Evolutionary conservation across 768 basidiomycete genomes (phyloP), one percentile per base, ranked within the genome.

Genomic region (Suillus brevipes): DNA sequence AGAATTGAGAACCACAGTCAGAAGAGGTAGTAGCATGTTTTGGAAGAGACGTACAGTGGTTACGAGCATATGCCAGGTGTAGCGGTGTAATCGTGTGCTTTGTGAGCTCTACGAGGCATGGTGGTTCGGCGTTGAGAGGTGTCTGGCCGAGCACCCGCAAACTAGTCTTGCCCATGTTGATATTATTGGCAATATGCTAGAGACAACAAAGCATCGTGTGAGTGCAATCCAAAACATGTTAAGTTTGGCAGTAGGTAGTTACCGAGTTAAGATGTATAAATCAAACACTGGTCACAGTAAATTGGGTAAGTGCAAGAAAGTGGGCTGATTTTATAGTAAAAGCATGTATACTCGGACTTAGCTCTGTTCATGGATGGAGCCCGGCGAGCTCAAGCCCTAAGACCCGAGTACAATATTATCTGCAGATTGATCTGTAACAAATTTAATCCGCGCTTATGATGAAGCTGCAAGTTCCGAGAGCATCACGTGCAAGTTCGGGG

Each of bases 121-220:
- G 76, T 1, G 90, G 87, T 67, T 93, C 90, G 20, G 90, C 89
- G 71, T 92, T 92, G 78, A 85, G 87, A 3, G 90, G 90, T 9
- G 82, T 69, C 7, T 78, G 59, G 38, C 71, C 68, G 36, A 72
- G 53, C n/a, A 74, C 64, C 8, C 45, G 64, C 3, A 75, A 60
- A 28, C 70, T 61, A 12, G 68, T 45, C 43, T 55, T 40, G 47
- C 75, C 70, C 75, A 76, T 75, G 13, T 58, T 64, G 13, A 7
- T 28, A 40, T 9, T 28, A 13, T 58, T 23, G 12, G 28, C 42
- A 36, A 63, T 7, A 37, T 23, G 31, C 18, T 18, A 34, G 16
- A 45, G 45, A 61, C n/a, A 31, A 28, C 12, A 4, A 63, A 31
- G 12, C 10, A 50, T 49, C 25, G 47, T 47, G 36, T 64, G 4